These are phyloP conservation scores for Naganishia randhawae DNA, from an alignment of 768 basidiomycete genomes.

Conservation along the genomic window DNA sequence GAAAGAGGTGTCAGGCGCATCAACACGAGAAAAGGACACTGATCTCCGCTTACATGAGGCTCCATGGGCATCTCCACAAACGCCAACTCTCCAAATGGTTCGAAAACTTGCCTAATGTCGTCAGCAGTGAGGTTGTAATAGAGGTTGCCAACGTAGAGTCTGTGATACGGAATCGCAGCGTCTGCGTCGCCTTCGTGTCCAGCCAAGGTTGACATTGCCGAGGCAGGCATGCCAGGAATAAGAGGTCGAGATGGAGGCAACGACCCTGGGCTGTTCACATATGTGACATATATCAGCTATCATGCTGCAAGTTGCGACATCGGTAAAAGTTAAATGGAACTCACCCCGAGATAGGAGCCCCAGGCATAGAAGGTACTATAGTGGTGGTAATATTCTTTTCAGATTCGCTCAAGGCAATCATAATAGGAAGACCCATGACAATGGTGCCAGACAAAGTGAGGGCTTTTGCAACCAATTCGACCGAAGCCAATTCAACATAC, in stretches of 20 bases:
- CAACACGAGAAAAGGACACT: background rate
- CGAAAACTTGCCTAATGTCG: constrained; percentile 98
- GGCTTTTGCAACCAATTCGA: constrained; percentile 88
- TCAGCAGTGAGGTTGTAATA: constrained; percentile 96
- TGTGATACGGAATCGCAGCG: constrained; percentile 52
- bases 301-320: background rate
- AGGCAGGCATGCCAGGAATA: constrained; percentile 36
- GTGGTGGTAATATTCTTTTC: constrained; percentile 62
- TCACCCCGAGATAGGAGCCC: constrained; percentile 27
- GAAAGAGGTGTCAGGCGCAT: background rate
- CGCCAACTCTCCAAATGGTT: constrained; percentile 95
- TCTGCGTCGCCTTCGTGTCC: constrained; percentile 60
- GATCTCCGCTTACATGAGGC: constrained; percentile 54
- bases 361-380: constrained; percentile 26
- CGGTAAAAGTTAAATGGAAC: background rate
- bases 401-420: constrained; percentile 93
- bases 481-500: constrained; percentile 90
- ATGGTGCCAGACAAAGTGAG: constrained; percentile 75
- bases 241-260: constrained; percentile 43
- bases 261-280: constrained; percentile 24
- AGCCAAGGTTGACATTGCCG: constrained; percentile 59
- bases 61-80: constrained; percentile 97
- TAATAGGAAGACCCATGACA: constrained; percentile 96
- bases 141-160: constrained; percentile 92
- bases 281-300: constrained; percentile 17